These are phyloP conservation scores for Craspedostauros australis DNA, from an alignment of 108 stramenopile genomes.

Conservation along the genomic window DNA sequence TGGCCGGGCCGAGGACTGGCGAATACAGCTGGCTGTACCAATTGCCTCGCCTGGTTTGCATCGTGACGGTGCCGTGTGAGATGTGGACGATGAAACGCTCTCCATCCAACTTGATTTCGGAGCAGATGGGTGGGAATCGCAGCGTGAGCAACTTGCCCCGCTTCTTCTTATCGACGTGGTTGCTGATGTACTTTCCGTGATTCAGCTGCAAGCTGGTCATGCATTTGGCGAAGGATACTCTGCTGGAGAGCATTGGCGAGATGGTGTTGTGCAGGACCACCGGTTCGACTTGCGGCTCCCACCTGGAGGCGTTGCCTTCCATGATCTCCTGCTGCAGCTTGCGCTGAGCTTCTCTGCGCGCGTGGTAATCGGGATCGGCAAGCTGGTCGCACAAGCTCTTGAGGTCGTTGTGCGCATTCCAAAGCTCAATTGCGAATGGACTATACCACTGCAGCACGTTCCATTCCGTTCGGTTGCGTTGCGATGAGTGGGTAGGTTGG, in stretches of 20 bases:
- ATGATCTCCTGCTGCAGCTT: neutral
- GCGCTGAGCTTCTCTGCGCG: neutral
- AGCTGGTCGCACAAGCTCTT: conserved; percentile 32
- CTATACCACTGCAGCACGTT: too few species aligned
- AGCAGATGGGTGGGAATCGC: conserved; percentile 63
- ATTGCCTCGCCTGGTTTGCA: conserved; percentile 38
- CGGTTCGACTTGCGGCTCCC: conserved; percentile 30
- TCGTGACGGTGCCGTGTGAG: conserved; percentile 41
- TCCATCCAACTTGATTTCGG: conserved; percentile 85
- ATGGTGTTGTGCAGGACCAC: conserved; percentile 47
- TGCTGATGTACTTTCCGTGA: conserved; percentile 30
- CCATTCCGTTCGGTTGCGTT: too few species aligned
- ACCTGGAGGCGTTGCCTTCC: conserved; percentile 4
- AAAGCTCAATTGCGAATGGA: conserved; percentile 33
- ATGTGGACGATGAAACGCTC: conserved; percentile 71
- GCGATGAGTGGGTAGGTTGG: too few species aligned
- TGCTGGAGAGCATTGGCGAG: conserved; percentile 65
- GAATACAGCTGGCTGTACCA: conserved; percentile 59
- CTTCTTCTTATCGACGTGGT: neutral
- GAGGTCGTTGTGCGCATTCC: conserved; percentile 27
- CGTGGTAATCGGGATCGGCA: conserved; percentile 22
- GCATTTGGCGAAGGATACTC: conserved; percentile 47
- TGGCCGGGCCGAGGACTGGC: conserved; percentile 67
- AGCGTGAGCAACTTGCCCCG: conserved; percentile 36
- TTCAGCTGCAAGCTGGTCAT: conserved; percentile 40